Percentiles rank a stretch among this genome's conserved stretches.
These are phyloP conservation scores for Zostera marina DNA, from an alignment of 116 monocot species.

Conservation along the genomic window DNA sequence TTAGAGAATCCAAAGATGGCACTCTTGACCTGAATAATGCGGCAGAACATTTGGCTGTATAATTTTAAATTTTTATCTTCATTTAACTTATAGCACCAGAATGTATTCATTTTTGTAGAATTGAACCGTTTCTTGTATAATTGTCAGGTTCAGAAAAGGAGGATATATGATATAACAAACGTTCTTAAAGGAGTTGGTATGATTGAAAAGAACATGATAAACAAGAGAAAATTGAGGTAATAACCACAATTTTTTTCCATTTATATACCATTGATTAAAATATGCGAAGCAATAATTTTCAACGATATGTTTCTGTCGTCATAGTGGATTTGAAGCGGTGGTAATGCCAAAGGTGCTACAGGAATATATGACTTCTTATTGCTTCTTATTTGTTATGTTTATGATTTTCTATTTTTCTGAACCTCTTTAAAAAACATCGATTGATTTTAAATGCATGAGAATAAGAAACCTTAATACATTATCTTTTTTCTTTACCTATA, in stretches of 20 bases:
- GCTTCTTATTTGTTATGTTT: too few relatives aligned
- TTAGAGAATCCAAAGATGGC: slow-evolving; percentile 73
- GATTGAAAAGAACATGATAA: slow-evolving; percentile 83
- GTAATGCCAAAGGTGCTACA: slow-evolving; percentile 64
- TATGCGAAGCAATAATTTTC: not conserved
- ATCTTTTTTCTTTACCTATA: too few relatives aligned
- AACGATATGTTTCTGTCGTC: not conserved
- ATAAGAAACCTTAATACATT: too few relatives aligned
- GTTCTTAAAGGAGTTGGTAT: slow-evolving; percentile 89
- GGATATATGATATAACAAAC: slow-evolving; percentile 98
- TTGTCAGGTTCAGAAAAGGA: slow-evolving; percentile 79
- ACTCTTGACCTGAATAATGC: slow-evolving; percentile 89
- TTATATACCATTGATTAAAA: not conserved
- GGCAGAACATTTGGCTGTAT: slow-evolving; percentile 38
- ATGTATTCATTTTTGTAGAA: not conserved
- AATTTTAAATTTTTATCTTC: slow-evolving; percentile 1
- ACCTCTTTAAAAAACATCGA: too few relatives aligned
- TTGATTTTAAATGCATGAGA: too few relatives aligned
- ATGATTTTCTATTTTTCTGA: too few relatives aligned
- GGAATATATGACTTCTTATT: slow-evolving; percentile 23
- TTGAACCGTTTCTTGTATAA: not conserved
- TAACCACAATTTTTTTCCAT: not conserved
- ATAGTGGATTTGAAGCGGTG: slow-evolving; percentile 65
- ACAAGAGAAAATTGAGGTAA: slow-evolving; percentile 85
- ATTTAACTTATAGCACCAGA: not conserved